These are phyloP conservation scores for Cercospora sojina DNA, from an alignment of 2,329 filamentous ascomycete genomes.

Conservation along the genomic window DNA sequence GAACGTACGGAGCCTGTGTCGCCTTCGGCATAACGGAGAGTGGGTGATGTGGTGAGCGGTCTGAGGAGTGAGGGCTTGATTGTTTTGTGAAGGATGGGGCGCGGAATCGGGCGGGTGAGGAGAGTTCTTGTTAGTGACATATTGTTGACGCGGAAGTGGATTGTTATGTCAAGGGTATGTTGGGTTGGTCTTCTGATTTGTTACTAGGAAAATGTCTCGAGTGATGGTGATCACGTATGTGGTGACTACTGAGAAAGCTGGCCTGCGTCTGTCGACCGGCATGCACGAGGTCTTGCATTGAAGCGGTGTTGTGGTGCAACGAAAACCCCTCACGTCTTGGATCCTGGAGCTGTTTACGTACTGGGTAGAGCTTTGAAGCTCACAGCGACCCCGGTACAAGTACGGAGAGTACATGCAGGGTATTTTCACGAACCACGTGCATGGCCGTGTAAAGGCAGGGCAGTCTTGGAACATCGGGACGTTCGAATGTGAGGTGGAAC, in stretches of 20 bases:
- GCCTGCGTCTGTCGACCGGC: not conserved
- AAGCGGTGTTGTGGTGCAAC: not conserved
- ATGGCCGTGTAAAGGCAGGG: not conserved
- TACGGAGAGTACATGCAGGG: not conserved
- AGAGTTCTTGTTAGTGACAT: not conserved
- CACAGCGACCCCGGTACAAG: not conserved
- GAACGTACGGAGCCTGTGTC: constrained; percentile 40
- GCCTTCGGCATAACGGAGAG: constrained; percentile 31
- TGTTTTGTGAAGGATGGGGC: not conserved
- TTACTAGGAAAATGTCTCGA: not conserved
- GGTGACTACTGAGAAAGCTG: not conserved
- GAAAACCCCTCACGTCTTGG: not conserved
- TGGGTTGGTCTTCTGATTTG: too few relatives aligned
- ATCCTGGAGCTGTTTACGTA: constrained; percentile 9
- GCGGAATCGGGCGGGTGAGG: not conserved
- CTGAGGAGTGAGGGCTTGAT: not conserved
- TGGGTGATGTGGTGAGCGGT: not conserved
- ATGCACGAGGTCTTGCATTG: not conserved
- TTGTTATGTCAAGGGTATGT: not conserved
- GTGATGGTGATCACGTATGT: not conserved
- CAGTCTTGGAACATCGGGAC: not conserved
- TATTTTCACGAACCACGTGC: not conserved
- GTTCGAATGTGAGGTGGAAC: not conserved
- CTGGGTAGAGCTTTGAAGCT: not conserved
- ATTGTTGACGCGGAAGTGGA: not conserved